Conservation (phyloP, 179 eudicot genomes). For the Drosera spatulata region DNA sequence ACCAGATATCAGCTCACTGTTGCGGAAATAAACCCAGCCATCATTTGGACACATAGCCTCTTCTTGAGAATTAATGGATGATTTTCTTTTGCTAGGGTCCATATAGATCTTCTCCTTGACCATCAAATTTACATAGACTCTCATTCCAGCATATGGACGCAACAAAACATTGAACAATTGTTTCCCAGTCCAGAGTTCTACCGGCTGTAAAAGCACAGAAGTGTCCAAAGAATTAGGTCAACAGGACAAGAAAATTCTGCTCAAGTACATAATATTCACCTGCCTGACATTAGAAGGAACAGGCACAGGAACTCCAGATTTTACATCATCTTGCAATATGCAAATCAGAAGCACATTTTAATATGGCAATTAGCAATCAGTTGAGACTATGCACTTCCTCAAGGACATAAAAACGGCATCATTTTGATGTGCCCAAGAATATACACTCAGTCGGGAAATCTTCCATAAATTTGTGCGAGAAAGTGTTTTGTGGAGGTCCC, state of each 20-base stretch:
- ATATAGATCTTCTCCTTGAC: conserved; percentile 62
- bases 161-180: conserved; percentile 77
- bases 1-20: conserved; percentile 86
- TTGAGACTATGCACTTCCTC: too few species aligned
- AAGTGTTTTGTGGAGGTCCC: too few species aligned
- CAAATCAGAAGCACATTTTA: too few species aligned
- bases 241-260: neutral
- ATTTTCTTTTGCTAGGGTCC: conserved; percentile 24
- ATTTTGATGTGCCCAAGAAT: too few species aligned
- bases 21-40: conserved; percentile 89
- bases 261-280: neutral
- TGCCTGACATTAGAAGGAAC: neutral
- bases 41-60: conserved; percentile 82
- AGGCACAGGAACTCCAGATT: too few species aligned
- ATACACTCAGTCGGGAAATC: too few species aligned
- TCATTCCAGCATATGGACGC: conserved; percentile 77
- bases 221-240: neutral
- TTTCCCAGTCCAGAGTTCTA: conserved; percentile 99
- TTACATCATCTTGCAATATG: too few species aligned
- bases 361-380: too few species aligned
- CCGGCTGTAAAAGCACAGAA: conserved; percentile 51
- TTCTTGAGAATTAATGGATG: conserved; percentile 8
- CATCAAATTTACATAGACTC: conserved; percentile 81
- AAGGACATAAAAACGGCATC: too few species aligned
- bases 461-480: too few species aligned